phyloP scores from a whole-genome alignment of 176 grass and related monocot species.

The Eleusine indica region DNA sequence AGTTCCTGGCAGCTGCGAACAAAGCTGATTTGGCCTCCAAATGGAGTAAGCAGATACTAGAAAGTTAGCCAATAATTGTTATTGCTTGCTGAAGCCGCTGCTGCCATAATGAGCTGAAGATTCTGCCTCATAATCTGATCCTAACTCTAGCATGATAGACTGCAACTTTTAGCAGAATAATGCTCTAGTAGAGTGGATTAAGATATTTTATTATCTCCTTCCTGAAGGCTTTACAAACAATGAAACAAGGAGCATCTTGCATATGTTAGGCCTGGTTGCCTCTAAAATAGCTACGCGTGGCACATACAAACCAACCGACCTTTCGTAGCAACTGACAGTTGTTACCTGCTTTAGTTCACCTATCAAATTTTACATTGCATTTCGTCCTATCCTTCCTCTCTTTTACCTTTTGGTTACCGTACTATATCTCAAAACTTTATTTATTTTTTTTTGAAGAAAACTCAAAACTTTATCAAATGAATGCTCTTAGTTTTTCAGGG shows the following conservation, averaged over 20 bases:
- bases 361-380: conserved; percentile 14
- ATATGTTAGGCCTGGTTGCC: background rate
- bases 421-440: background rate
- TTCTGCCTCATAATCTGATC: conserved; percentile 26
- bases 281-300: conserved; percentile 4
- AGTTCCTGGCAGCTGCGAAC: conserved; percentile 22
- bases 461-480: background rate
- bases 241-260: conserved; percentile 23
- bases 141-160: conserved; percentile 34
- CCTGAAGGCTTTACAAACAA: background rate
- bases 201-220: background rate
- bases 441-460: too few relatives aligned
- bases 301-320: background rate
- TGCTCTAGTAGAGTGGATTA: conserved; percentile 28
- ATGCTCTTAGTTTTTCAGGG: background rate
- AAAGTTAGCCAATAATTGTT: conserved; percentile 38
- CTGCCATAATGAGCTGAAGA: conserved; percentile 36
- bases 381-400: background rate
- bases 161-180: conserved; percentile 42
- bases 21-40: conserved; percentile 36
- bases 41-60: conserved; percentile 22
- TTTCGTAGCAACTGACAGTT: conserved; percentile 29
- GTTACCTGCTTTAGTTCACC: conserved; percentile 18
- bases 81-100: conserved; percentile 19
- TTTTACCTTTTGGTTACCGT: background rate